Evolutionary conservation across 345 rosid species (phyloP).

Genomic region (Trapa bicornis): DNA sequence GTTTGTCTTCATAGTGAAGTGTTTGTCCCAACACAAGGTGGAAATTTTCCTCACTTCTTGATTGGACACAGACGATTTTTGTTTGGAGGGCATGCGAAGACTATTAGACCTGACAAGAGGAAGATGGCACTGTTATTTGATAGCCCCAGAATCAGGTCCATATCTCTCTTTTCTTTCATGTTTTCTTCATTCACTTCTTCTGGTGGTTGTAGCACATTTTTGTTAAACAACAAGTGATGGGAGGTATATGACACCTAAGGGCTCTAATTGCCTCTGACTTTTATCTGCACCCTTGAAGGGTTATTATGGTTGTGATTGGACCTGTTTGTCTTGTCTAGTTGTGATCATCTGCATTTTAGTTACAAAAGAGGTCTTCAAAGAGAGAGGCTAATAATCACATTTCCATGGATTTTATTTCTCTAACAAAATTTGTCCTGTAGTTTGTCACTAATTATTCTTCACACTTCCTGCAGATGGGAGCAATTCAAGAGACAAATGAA

Average conservation of each 20-base stretch:
- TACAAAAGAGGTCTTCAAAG: background rate
- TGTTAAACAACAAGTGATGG: background rate
- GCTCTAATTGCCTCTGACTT: background rate
- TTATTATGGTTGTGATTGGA: background rate
- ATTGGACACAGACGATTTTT: constrained; percentile 88
- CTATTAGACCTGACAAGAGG: constrained; percentile 84
- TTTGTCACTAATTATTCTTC: background rate
- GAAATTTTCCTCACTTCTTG: constrained; percentile 94
- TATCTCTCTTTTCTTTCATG: constrained; percentile 6
- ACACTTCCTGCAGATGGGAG: constrained; percentile 50
- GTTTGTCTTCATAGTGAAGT: constrained; percentile 94
- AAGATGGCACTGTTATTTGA: constrained; percentile 80
- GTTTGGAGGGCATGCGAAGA: constrained; percentile 82
- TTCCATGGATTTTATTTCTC: background rate
- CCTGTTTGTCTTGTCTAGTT: background rate
- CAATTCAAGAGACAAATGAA: constrained; percentile 67
- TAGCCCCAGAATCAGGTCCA: constrained; percentile 57
- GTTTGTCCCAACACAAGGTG: constrained; percentile 96
- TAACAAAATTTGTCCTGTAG: background rate
- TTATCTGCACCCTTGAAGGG: background rate
- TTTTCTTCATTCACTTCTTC: background rate
- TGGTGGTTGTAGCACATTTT: background rate
- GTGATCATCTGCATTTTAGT: background rate
- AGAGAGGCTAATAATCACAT: background rate
- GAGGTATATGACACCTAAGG: background rate